Conservation (phyloP, 2,329 filamentous ascomycete genomes). For the Penicillium thymicola region DNA sequence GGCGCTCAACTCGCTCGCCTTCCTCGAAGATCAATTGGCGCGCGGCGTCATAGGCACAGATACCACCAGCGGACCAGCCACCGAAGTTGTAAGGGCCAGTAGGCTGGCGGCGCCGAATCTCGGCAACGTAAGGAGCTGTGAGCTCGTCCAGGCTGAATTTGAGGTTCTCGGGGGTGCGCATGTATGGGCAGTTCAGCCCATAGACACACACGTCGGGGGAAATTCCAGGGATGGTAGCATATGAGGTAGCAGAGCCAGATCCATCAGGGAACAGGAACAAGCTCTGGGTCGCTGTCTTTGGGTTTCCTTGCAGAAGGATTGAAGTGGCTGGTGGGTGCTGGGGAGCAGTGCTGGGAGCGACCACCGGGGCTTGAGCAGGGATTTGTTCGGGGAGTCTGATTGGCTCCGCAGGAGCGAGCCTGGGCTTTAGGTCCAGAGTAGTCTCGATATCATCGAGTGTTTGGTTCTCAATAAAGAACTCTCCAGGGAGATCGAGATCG, state of each 20-base stretch:
- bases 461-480: slow-evolving; percentile 46
- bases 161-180: slow-evolving; percentile 41
- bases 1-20: slow-evolving; percentile 56
- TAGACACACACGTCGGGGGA: slow-evolving; percentile 43
- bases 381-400: slow-evolving; percentile 25
- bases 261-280: slow-evolving; percentile 47
- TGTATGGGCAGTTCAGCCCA: slow-evolving; percentile 45
- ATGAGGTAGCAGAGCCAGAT: slow-evolving; percentile 48
- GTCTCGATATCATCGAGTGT: slow-evolving; percentile 41
- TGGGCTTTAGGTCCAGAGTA: slow-evolving; percentile 40
- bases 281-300: slow-evolving; percentile 41
- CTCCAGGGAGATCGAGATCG: slow-evolving; percentile 41
- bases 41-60: slow-evolving; percentile 66
- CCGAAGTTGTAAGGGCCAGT: slow-evolving; percentile 61
- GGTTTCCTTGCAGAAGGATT: slow-evolving; percentile 43
- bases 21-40: slow-evolving; percentile 55
- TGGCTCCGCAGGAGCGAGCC: slow-evolving; percentile 22
- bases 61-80: slow-evolving; percentile 75
- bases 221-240: slow-evolving; percentile 42
- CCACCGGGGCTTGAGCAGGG: slow-evolving; percentile 20
- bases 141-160: slow-evolving; percentile 37
- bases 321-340: slow-evolving; percentile 42
- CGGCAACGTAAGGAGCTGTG: slow-evolving; percentile 39
- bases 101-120: slow-evolving; percentile 49
- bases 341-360: slow-evolving; percentile 9